Conservation (phyloP, 805 yeast genomes). For the Candida ulmi region DNA sequence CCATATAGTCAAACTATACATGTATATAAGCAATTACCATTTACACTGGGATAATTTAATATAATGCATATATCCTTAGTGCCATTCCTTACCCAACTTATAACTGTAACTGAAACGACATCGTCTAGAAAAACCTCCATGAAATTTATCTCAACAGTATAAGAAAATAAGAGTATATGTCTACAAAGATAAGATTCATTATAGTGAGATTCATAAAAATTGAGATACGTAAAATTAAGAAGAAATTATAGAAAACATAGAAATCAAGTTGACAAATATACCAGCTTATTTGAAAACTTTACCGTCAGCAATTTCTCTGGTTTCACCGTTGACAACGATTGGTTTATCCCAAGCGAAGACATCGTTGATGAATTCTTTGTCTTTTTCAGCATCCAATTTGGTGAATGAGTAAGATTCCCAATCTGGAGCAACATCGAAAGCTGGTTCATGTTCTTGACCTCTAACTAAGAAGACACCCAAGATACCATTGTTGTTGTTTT, state of each 20-base stretch:
- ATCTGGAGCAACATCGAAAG: conserved; percentile 98
- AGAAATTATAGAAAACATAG: background rate
- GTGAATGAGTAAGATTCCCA: conserved; percentile 90
- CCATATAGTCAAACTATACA: no score
- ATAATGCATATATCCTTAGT: no score
- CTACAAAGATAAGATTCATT: no score
- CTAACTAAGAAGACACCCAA: conserved; percentile 92
- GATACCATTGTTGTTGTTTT: conserved; percentile 97
- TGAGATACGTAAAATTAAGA: background rate
- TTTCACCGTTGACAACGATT: conserved; percentile 68
- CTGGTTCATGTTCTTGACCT: conserved; percentile 89
- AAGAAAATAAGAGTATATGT: no score
- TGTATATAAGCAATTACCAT: no score
- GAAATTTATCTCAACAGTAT: no score
- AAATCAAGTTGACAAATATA: background rate
- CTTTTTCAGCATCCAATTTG: conserved; percentile 76
- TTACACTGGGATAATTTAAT: no score
- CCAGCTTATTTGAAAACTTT: conserved; percentile 81
- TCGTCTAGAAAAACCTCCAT: no score
- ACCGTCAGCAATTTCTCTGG: conserved; percentile 91
- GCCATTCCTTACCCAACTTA: no score
- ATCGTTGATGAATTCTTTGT: conserved; percentile 76
- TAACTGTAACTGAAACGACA: no score
- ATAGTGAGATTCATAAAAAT: background rate
- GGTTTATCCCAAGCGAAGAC: conserved; percentile 99